Evolutionary conservation across 2,329 filamentous ascomycete species (phyloP).

Genomic region (Xylariales sp.): DNA sequence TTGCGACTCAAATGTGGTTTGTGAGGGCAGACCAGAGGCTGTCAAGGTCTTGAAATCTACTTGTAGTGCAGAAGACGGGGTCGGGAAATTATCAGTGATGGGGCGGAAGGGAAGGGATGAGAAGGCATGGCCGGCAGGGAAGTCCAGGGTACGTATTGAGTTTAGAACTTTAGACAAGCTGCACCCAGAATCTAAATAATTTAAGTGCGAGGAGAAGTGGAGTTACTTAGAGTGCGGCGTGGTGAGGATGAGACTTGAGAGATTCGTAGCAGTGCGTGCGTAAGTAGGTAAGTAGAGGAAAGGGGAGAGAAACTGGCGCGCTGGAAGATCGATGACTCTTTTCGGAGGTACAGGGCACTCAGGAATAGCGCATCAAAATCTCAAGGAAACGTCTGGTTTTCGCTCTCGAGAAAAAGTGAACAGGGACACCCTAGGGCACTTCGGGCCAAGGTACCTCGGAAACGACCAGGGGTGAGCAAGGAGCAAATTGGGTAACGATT

Average conservation of each 20-base stretch:
- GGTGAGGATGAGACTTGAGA: too few species aligned
- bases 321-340: slow-evolving; percentile 14
- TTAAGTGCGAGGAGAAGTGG: neutral
- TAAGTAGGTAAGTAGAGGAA: too few species aligned
- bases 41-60: slow-evolving; percentile 7
- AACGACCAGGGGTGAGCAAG: neutral
- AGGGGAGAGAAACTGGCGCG: slow-evolving; percentile 8
- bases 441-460: neutral
- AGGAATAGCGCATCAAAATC: slow-evolving; percentile 9
- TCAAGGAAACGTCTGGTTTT: neutral
- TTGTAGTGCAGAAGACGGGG: slow-evolving; percentile 21
- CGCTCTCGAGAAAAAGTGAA: slow-evolving; percentile 7
- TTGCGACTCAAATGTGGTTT: slow-evolving; percentile 4
- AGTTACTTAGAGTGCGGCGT: neutral
- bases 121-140: slow-evolving; percentile 22
- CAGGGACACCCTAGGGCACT: neutral
- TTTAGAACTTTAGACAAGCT: slow-evolving; percentile 9
- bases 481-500: neutral
- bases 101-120: slow-evolving; percentile 23
- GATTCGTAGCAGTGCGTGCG: too few species aligned
- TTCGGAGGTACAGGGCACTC: slow-evolving; percentile 7
- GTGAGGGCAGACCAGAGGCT: slow-evolving; percentile 5
- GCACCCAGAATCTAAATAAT: neutral
- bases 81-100: slow-evolving; percentile 27
- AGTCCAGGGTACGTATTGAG: too few species aligned